These are phyloP conservation scores for Ceratopteris richardii DNA, from an alignment of 75 land plant species.

Conservation along the genomic window DNA sequence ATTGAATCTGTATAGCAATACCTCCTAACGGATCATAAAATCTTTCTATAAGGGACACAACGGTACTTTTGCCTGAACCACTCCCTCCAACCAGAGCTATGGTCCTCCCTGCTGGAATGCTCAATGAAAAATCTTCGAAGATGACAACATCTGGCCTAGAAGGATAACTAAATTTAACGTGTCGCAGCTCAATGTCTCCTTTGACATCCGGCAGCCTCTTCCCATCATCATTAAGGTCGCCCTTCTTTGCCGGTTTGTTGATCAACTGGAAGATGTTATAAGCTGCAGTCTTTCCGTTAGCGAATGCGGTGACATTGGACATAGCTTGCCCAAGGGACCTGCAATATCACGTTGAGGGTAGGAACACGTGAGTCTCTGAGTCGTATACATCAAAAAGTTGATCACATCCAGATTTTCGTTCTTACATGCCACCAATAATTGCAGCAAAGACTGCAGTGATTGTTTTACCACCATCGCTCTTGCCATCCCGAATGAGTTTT, in stretches of 20 bases:
- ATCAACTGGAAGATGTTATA: slow-evolving; percentile 66
- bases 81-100: slow-evolving; percentile 87
- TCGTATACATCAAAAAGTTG: neutral
- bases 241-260: slow-evolving; percentile 55
- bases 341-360: neutral
- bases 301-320: slow-evolving; percentile 72
- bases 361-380: neutral
- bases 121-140: slow-evolving; percentile 48
- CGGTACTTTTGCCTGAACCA: slow-evolving; percentile 93
- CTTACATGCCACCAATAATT: slow-evolving; percentile 20
- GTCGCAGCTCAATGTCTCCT: slow-evolving; percentile 66
- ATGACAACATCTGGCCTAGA: slow-evolving; percentile 69
- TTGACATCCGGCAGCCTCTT: slow-evolving; percentile 47
- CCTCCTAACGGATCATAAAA: slow-evolving; percentile 80
- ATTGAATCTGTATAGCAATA: slow-evolving; percentile 6
- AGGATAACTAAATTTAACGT: slow-evolving; percentile 72
- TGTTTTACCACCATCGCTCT: slow-evolving; percentile 6
- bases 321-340: slow-evolving; percentile 83
- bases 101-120: slow-evolving; percentile 73
- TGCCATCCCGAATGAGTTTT: slow-evolving; percentile 5
- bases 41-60: slow-evolving; percentile 78
- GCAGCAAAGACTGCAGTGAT: slow-evolving; percentile 9
- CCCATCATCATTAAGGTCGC: slow-evolving; percentile 41
- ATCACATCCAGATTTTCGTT: no score
- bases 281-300: slow-evolving; percentile 77